Evolutionary conservation across 2,329 filamentous ascomycete species (phyloP).

Genomic region (Phialophora verrucosa): DNA sequence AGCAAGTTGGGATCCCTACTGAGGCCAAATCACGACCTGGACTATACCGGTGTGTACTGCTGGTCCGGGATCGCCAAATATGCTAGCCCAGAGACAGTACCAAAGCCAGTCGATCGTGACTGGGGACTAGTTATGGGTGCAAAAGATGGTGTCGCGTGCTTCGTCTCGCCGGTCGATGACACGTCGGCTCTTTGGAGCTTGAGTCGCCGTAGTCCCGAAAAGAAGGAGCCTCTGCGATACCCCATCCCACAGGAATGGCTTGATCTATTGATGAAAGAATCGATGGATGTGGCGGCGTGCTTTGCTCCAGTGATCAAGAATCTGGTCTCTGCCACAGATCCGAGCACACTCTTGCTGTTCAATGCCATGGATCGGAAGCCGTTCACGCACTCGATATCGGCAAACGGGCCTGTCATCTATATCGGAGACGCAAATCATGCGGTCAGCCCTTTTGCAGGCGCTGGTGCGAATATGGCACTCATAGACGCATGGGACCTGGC

Average conservation of each 20-base stretch:
- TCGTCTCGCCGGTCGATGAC: constrained; percentile 54
- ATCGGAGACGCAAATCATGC: constrained; percentile 60
- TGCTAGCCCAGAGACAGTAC: constrained; percentile 39
- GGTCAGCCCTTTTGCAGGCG: constrained; percentile 57
- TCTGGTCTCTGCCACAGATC: constrained; percentile 51
- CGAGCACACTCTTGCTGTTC: constrained; percentile 46
- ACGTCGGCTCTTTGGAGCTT: constrained; percentile 53
- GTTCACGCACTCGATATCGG: constrained; percentile 47
- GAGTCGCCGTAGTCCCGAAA: constrained; percentile 41
- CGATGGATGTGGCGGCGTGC: constrained; percentile 43
- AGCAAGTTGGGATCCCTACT: constrained; percentile 51
- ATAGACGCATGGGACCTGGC: constrained; percentile 57
- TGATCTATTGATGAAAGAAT: constrained; percentile 32
- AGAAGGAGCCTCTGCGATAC: constrained; percentile 24
- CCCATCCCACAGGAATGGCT: constrained; percentile 29
- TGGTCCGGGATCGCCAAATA: constrained; percentile 51
- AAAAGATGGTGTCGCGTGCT: constrained; percentile 49
- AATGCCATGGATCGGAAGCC: constrained; percentile 55
- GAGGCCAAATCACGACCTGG: constrained; percentile 49
- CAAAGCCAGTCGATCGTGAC: constrained; percentile 44
- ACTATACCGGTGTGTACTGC: constrained; percentile 50
- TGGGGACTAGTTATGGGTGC: constrained; percentile 53
- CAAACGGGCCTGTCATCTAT: constrained; percentile 48
- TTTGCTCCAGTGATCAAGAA: constrained; percentile 51
- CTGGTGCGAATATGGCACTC: constrained; percentile 57